phyloP scores from a whole-genome alignment of 306 rosid species.

The Cucurbita moschata region DNA sequence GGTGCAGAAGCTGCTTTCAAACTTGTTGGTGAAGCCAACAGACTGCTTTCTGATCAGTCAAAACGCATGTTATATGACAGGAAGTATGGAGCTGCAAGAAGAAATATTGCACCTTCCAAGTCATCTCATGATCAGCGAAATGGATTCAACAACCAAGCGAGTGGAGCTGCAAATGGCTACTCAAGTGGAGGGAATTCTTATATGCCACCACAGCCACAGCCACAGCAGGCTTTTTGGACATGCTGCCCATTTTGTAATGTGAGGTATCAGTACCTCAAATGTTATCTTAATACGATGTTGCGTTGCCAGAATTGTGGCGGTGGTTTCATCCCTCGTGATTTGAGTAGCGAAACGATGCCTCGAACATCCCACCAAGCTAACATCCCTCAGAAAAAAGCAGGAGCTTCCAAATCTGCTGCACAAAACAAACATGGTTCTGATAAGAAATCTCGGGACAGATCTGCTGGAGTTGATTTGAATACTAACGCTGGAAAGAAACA shows the following conservation, averaged over 20 bases:
- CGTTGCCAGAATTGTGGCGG: conserved; percentile 45
- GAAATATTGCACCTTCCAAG: conserved; percentile 17
- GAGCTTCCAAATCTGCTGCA: conserved; percentile 23
- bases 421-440: conserved; percentile 13
- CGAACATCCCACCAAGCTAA: conserved; percentile 13
- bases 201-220: conserved; percentile 18
- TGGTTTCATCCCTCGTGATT: conserved; percentile 32
- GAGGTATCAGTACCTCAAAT: conserved; percentile 39
- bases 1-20: conserved; percentile 98
- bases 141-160: conserved; percentile 14
- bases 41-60: conserved; percentile 42
- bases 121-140: conserved; percentile 23
- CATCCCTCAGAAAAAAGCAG: conserved; percentile 14
- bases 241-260: conserved; percentile 38
- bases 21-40: conserved; percentile 70
- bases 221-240: conserved; percentile 54
- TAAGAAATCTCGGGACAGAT: conserved; percentile 5
- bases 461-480: conserved; percentile 1
- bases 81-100: conserved; percentile 15
- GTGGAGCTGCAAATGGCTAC: conserved; percentile 13
- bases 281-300: conserved; percentile 17
- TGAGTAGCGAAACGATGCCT: conserved; percentile 17
- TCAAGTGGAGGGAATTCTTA: conserved; percentile 15
- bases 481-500: conserved; percentile 21
- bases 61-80: conserved; percentile 37